These are phyloP conservation scores for Clonostachys sp. DNA, from an alignment of 2,329 filamentous ascomycete species.

Conservation along the genomic window DNA sequence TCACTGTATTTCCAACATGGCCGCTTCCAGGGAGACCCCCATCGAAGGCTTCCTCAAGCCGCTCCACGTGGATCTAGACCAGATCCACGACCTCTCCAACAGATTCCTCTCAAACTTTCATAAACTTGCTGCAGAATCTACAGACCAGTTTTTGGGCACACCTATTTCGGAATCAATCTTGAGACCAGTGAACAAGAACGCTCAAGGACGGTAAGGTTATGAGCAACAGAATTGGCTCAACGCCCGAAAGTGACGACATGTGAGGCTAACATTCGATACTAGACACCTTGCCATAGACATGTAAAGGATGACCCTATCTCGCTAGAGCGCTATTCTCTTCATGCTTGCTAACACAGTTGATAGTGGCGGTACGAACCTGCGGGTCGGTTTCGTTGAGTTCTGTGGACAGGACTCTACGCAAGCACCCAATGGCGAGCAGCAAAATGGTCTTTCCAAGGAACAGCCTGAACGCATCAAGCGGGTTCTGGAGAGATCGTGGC, in stretches of 20 bases:
- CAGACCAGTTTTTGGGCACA: slow-evolving; percentile 54
- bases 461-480: slow-evolving; percentile 39
- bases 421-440: not conserved
- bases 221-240: slow-evolving; percentile 4
- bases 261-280: slow-evolving; percentile 3
- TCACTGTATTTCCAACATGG: too few relatives aligned
- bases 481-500: slow-evolving; percentile 66
- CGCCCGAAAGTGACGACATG: not conserved
- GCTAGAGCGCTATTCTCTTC: not conserved
- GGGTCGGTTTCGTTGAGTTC: slow-evolving; percentile 64
- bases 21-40: too few relatives aligned
- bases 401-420: slow-evolving; percentile 24
- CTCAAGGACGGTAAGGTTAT: slow-evolving; percentile 41
- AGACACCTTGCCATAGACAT: slow-evolving; percentile 62
- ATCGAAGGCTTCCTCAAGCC: slow-evolving; percentile 44
- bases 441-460: slow-evolving; percentile 8
- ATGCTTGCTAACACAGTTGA: not conserved
- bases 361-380: slow-evolving; percentile 64
- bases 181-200: slow-evolving; percentile 34
- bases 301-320: slow-evolving; percentile 33
- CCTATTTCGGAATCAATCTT: slow-evolving; percentile 57
- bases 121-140: slow-evolving; percentile 44
- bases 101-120: slow-evolving; percentile 42
- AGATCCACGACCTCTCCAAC: slow-evolving; percentile 39
- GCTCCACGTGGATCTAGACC: slow-evolving; percentile 40